Conservation (phyloP, 805 yeast species). For the Yamadazyma scolyti region DNA sequence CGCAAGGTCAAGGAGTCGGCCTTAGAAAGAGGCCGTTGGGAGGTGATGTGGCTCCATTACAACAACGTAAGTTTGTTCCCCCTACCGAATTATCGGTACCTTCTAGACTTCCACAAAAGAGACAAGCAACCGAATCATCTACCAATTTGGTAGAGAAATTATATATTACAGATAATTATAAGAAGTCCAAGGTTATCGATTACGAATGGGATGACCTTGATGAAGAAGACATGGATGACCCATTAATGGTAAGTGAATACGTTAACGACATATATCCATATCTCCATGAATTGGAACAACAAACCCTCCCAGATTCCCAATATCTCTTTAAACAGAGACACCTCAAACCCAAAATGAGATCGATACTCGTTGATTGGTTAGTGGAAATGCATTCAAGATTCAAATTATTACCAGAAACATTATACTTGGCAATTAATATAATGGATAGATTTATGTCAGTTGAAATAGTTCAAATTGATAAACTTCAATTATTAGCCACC, state of each 20-base stretch:
- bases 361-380: slow-evolving; percentile 90
- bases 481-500: slow-evolving; percentile 81
- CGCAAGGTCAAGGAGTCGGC: no score
- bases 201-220: slow-evolving; percentile 72
- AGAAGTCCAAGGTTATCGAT: slow-evolving; percentile 37
- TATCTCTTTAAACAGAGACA: slow-evolving; percentile 63
- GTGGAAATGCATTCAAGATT: slow-evolving; percentile 85
- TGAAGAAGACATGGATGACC: slow-evolving; percentile 66
- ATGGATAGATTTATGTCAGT: slow-evolving; percentile 84
- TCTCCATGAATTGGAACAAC: slow-evolving; percentile 65
- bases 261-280: slow-evolving; percentile 83
- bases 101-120: slow-evolving; percentile 42
- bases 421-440: slow-evolving; percentile 75
- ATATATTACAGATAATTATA: slow-evolving; percentile 20
- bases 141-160: slow-evolving; percentile 41
- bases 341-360: slow-evolving; percentile 77
- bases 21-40: slow-evolving; percentile 25
- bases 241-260: slow-evolving; percentile 88
- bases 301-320: slow-evolving; percentile 70
- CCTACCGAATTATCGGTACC: slow-evolving; percentile 17
- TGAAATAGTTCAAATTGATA: slow-evolving; percentile 70
- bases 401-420: slow-evolving; percentile 79
- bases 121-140: slow-evolving; percentile 55
- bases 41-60: slow-evolving; percentile 30
- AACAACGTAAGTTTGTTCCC: slow-evolving; percentile 12